A percentile compares a stretch with the other conserved stretches of the same genome.
Conservation (phyloP, 2,329 filamentous ascomycete species). For the Conoideocrella luteorostrata region DNA sequence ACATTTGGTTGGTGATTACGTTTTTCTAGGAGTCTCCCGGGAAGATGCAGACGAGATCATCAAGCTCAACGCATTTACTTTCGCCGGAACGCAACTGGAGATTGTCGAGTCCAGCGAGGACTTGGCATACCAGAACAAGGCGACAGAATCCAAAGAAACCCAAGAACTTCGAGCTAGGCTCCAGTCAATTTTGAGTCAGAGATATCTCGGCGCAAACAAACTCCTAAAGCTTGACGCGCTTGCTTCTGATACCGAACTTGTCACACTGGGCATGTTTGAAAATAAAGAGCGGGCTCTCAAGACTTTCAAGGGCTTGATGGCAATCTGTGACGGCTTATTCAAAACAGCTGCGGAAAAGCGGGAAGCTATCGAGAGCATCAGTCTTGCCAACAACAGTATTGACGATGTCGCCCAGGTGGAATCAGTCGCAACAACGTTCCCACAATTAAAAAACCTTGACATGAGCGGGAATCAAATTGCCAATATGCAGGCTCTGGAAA, state of each 20-base stretch:
- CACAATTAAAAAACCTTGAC: conserved; percentile 81
- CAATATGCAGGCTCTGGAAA: conserved; percentile 59
- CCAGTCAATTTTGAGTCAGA: conserved; percentile 61
- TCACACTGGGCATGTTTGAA: conserved; percentile 69
- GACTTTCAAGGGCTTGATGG: conserved; percentile 88
- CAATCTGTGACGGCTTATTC: conserved; percentile 73
- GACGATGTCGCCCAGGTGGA: conserved; percentile 66
- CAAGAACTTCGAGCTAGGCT: conserved; percentile 63
- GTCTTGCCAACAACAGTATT: conserved; percentile 74
- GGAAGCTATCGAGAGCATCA: conserved; percentile 75
- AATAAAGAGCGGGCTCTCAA: conserved; percentile 68
- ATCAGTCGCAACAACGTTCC: conserved; percentile 70
- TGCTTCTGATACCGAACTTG: conserved; percentile 63
- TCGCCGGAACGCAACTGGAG: conserved; percentile 58
- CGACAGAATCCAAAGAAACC: conserved; percentile 43
- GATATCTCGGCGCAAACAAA: conserved; percentile 67
- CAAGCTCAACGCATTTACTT: conserved; percentile 62
- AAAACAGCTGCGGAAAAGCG: conserved; percentile 64
- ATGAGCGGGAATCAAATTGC: conserved; percentile 77
- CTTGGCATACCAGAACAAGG: conserved; percentile 25
- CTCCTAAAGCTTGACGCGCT: conserved; percentile 78
- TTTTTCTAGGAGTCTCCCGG: conserved; percentile 60
- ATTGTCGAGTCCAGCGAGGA: conserved; percentile 44
- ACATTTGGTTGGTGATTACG: conserved; percentile 59
- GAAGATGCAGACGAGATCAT: conserved; percentile 58